phyloP scores from a whole-genome alignment of 2,329 filamentous ascomycete species.

The Beauveria sp. region DNA sequence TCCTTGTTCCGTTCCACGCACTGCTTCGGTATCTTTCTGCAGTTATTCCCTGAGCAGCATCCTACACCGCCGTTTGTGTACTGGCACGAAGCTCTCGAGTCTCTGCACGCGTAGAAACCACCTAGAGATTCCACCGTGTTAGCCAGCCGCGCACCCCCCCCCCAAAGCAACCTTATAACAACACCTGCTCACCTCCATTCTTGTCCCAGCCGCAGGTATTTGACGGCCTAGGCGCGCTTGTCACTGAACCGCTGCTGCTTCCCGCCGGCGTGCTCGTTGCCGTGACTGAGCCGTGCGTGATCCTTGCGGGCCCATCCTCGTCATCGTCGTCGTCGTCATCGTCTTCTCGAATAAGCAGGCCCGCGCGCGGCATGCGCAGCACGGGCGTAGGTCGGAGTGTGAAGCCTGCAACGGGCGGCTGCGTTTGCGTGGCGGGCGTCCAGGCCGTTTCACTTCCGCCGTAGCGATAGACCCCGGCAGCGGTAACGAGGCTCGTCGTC shows the following conservation, averaged over 20 bases:
- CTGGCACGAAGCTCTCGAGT: background rate
- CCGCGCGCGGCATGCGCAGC: background rate
- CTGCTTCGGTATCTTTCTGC: background rate
- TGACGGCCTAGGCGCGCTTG: background rate
- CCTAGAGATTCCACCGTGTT: background rate
- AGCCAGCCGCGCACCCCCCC: no score
- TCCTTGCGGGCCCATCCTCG: background rate
- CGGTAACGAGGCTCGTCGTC: background rate
- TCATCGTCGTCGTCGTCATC: background rate
- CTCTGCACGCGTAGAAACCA: background rate
- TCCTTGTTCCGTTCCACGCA: background rate
- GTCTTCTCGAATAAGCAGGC: background rate
- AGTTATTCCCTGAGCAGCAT: background rate
- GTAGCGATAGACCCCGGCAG: background rate
- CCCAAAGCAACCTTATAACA: background rate
- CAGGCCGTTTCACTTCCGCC: background rate
- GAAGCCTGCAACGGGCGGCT: background rate
- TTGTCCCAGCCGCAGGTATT: constrained; percentile 8
- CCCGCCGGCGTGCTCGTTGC: background rate
- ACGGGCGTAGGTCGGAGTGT: background rate
- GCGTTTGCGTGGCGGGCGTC: background rate
- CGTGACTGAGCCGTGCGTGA: background rate
- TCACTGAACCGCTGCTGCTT: background rate
- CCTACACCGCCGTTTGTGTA: background rate
- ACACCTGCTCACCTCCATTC: background rate